These are phyloP conservation scores for Chytriomyces sp. DNA, from an alignment of 192 early-diverging fungal species.

Conservation along the genomic window DNA sequence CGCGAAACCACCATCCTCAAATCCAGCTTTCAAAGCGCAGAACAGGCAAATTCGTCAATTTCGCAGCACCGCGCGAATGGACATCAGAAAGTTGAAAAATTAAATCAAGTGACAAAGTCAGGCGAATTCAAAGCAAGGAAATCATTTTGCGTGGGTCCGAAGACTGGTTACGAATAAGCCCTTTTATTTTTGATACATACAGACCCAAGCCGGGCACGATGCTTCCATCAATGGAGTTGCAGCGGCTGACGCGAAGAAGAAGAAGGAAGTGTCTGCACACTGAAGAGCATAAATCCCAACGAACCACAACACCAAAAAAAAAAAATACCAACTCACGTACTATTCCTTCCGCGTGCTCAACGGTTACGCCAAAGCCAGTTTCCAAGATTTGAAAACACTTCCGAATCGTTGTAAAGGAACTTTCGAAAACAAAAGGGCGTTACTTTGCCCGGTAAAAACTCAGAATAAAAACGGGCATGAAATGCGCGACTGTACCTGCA, in stretches of 20 bases:
- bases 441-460: neutral
- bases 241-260: conserved; percentile 23
- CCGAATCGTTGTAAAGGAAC: conserved; percentile 30
- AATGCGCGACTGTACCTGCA: conserved; percentile 58
- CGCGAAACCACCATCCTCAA: no score
- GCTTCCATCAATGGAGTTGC: conserved; percentile 13
- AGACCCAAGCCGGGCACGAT: conserved; percentile 23
- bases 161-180: neutral
- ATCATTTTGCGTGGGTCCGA: neutral
- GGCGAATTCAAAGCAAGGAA: conserved; percentile 14
- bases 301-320: neutral
- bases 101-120: conserved; percentile 25
- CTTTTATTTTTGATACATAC: neutral
- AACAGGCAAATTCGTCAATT: conserved; percentile 19
- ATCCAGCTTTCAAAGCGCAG: conserved; percentile 1
- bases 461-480: neutral
- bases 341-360: neutral
- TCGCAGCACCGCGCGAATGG: conserved; percentile 9
- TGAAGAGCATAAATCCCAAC: neutral
- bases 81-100: conserved; percentile 18
- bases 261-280: conserved; percentile 8
- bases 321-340: neutral
- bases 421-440: neutral
- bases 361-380: conserved; percentile 27
- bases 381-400: conserved; percentile 29